phyloP scores from a whole-genome alignment of 2,329 filamentous ascomycete species.

The Apiospora malaysiana region DNA sequence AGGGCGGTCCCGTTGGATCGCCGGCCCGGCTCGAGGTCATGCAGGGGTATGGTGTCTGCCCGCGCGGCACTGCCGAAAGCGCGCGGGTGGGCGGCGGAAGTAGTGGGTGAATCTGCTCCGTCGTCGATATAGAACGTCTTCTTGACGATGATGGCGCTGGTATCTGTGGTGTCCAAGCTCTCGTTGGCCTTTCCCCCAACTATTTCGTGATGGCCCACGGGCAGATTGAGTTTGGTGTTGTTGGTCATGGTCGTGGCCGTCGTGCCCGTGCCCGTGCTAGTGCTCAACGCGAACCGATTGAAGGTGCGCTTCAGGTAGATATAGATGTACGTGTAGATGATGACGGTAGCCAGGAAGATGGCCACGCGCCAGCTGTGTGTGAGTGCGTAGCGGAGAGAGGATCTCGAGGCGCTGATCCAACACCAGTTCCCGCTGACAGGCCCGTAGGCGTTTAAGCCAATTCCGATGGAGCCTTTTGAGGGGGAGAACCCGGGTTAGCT shows the following conservation, averaged over 20 bases:
- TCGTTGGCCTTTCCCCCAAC: not conserved
- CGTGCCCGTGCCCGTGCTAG: too few relatives aligned
- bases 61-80: not conserved
- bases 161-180: not conserved
- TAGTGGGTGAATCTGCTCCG: not conserved
- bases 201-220: not conserved
- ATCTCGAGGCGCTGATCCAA: conserved; percentile 47
- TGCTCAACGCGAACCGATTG: conserved; percentile 20
- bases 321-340: conserved; percentile 50
- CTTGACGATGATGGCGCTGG: conserved; percentile 19
- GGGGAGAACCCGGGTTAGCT: not conserved
- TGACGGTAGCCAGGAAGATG: conserved; percentile 47
- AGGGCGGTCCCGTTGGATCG: not conserved
- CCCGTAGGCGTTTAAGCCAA: conserved; percentile 39
- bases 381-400: conserved; percentile 49
- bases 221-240: conserved; percentile 13
- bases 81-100: not conserved
- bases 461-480: conserved; percentile 25
- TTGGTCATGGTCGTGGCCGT: conserved; percentile 17
- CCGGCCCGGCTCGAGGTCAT: not conserved
- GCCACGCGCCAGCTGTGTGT: conserved; percentile 53
- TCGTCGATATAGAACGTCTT: not conserved
- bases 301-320: conserved; percentile 39
- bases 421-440: conserved; percentile 55
- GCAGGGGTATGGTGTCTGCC: not conserved